These are phyloP conservation scores for Protomyces inouyei DNA, from an alignment of 1,139 yeast genomes.

Conservation along the genomic window DNA sequence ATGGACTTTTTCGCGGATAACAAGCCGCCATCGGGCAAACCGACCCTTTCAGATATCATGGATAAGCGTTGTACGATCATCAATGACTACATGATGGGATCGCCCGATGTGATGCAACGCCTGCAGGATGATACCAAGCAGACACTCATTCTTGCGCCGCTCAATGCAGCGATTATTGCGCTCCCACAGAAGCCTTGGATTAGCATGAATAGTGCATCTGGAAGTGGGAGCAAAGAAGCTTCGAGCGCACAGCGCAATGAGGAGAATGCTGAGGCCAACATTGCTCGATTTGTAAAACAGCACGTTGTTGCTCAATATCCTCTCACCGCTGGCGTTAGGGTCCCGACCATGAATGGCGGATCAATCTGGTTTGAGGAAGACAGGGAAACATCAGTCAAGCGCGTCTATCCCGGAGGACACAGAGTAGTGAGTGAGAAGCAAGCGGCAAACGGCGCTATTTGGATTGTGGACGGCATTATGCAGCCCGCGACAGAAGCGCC, in stretches of 20 bases:
- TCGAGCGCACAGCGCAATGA: slow-evolving; percentile 35
- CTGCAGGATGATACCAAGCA: slow-evolving; percentile 36
- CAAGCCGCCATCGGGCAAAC: background rate
- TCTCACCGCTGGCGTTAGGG: background rate
- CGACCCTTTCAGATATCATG: slow-evolving; percentile 8
- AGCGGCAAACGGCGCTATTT: slow-evolving; percentile 17
- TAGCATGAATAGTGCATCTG: slow-evolving; percentile 35
- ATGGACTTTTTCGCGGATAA: background rate
- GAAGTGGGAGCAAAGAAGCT: background rate
- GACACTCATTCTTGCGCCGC: slow-evolving; percentile 41
- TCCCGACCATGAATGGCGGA: background rate
- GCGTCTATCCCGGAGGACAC: slow-evolving; percentile 10
- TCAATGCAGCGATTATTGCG: slow-evolving; percentile 37
- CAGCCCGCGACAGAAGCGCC: background rate
- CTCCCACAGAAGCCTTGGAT: slow-evolving; percentile 41
- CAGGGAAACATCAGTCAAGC: background rate
- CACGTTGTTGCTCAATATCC: slow-evolving; percentile 35
- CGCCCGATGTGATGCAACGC: slow-evolving; percentile 28
- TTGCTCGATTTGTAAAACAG: slow-evolving; percentile 37
- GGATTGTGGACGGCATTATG: slow-evolving; percentile 15
- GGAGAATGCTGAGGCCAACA: slow-evolving; percentile 35
- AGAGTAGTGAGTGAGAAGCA: slow-evolving; percentile 11
- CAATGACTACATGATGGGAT: slow-evolving; percentile 17
- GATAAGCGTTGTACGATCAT: slow-evolving; percentile 20
- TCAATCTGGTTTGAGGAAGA: background rate